Evolutionary conservation across 257 asterid species (phyloP), one percentile per base, ranked within the genome.

Genomic region (Forsythia suspensa): DNA sequence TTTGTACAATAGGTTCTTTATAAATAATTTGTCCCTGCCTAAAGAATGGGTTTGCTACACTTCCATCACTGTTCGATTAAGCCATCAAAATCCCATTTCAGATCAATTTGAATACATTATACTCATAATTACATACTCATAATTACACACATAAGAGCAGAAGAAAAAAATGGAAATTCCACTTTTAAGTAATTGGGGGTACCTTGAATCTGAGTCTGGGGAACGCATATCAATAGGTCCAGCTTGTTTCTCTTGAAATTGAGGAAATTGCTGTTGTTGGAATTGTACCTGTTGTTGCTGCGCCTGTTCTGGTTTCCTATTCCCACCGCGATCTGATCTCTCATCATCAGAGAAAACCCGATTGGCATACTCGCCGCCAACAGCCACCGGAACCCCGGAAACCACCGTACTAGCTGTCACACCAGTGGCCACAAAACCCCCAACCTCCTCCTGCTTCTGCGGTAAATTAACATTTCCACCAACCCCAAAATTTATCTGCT

Each of bases 141-240:
- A 69, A 77, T 71, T 77, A 18, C 59, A 44, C 57, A 39, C 13
- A 24, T 8, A 71, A 34, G 16, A 39, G 20, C 59, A 70, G 21
- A 39, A 71, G 29, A 8, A 38, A 41, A 6, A 51, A 65, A 0
- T 9, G 36, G 66, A 73, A 1, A 21, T 12, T 3, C 3, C 18
- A 6, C 8, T 16, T 16, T 8, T 12, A 77, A 41, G 10, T 38
- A 67, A 55, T 57, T 57, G 7, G 24, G 10, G 48, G 63, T 88
- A 93, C 99, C 99, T 95, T 43, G 98, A 92, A 78, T 88, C 93
- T 59, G 98, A 93, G 86, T 90, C 97, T 76, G 97, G 98, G 44
- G 99, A 93, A 73, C 90, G 88, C 82, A 89, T 82, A 73, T 95
- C 98, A 81, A 83, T 70, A 21, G 77, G 85, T 43, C 79, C 88